These are phyloP conservation scores for Prunus campanulata DNA, from an alignment of 306 rosid species.

Conservation along the genomic window DNA sequence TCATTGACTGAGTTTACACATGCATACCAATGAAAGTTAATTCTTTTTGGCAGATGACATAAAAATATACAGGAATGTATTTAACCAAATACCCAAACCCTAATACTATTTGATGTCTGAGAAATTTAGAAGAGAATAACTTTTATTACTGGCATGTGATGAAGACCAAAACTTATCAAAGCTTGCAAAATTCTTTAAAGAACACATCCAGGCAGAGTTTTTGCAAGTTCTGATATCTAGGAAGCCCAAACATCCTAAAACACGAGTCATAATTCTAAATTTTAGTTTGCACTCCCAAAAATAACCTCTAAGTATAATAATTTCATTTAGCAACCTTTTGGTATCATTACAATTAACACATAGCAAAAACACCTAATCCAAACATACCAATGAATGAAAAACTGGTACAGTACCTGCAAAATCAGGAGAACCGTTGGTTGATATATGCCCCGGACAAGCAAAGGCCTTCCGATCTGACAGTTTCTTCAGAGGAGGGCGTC, in stretches of 20 bases:
- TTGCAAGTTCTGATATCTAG: neutral
- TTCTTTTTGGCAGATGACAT: neutral
- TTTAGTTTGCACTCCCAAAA: neutral
- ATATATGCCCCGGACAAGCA: conserved; percentile 48
- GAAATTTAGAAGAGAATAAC: conserved; percentile 2
- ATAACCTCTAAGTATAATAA: neutral
- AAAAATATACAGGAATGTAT: neutral
- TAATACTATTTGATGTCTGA: neutral
- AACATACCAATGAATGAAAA: neutral
- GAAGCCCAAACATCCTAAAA: neutral
- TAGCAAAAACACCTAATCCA: neutral
- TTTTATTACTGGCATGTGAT: neutral
- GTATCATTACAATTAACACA: neutral
- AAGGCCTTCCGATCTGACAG: conserved; percentile 59
- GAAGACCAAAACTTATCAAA: neutral
- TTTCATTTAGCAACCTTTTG: neutral
- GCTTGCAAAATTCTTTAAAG: neutral
- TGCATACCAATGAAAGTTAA: neutral
- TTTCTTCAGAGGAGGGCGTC: conserved; percentile 78
- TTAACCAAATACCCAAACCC: neutral
- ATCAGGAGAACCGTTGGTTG: conserved; percentile 47
- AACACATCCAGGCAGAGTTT: neutral
- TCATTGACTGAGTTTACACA: neutral
- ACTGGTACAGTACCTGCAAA: conserved; percentile 49
- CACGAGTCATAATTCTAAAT: neutral